Base-by-base conservation (phyloP, 768 basidiomycete species). In the Pleurotus ostreatus region DNA sequence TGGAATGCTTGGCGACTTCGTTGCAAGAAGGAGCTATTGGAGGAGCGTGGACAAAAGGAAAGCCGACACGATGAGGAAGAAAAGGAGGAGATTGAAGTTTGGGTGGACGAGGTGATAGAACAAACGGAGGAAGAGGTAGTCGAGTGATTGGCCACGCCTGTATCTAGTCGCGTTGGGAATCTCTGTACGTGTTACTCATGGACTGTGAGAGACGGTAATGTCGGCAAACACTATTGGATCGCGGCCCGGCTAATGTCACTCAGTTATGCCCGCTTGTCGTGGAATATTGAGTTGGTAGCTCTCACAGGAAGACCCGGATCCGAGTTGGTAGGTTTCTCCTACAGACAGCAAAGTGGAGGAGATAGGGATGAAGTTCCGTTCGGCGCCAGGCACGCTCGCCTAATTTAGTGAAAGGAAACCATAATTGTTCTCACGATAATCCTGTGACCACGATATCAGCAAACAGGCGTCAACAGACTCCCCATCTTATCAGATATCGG, bases 1-100 rank as follows among this genome's bases (percentile, higher is more conserved):
- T 99, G 97, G 97, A 97, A 99, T 72, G 92, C 96, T 43, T 98
- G 97, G 97, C 84, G 96, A 51, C 64, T 76, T 20, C 79, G 83
- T 60, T 85, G 87, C 62, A 84, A 80, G 68, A 81, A 80, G 60
- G 84, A 90, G 62, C 55, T 87, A 55, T 38, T 38, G 47, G 85
- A 85, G 52, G 83, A 83, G 59, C 75, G 73, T 54, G 73, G 12
- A 70, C 73, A 54, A 75, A 68, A 62, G 70, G 69, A 23, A 68
- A 70, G 60, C 71, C 67, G 16, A 59, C 63, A 53, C 23, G 68
- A 64, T 57, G 73, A 72, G 5, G 78, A 80, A 62, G 85, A 78
- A 58, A 89, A 89, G 69, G 92, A 94, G 71, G 90, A 90, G 73
- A 93, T 94, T 55, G 92, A 94, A 71, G 91, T 96, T 55, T 93